These are phyloP conservation scores for Anthoceros angustus DNA, from an alignment of 225 moss, liverwort and hornwort genomes.

Conservation along the genomic window DNA sequence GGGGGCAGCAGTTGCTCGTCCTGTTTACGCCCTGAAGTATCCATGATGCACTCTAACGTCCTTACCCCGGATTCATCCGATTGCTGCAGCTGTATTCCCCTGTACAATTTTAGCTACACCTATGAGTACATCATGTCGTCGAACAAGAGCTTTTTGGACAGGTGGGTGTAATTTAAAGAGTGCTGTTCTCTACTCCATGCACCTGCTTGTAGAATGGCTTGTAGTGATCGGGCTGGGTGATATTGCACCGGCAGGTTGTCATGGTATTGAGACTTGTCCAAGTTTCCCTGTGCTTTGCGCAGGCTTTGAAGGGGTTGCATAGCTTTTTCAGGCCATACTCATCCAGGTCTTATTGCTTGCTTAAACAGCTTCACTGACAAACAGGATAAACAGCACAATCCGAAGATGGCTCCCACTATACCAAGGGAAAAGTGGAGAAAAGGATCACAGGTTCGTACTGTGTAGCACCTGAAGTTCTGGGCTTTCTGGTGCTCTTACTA, in stretches of 20 bases:
- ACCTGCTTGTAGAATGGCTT: not conserved
- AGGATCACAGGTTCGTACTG: conserved; percentile 68
- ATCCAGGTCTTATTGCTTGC: not conserved
- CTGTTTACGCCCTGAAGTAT: no score
- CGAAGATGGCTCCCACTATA: conserved; percentile 55
- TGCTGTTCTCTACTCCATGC: no score
- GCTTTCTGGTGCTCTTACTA: not conserved
- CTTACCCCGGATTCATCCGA: not conserved
- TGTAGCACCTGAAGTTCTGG: not conserved
- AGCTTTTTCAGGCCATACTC: no score
- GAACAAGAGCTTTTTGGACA: conserved; percentile 91
- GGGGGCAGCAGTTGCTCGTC: no score
- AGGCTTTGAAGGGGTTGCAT: not conserved
- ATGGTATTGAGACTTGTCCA: not conserved
- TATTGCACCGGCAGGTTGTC: not conserved
- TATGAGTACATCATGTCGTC: conserved; percentile 83
- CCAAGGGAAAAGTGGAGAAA: conserved; percentile 63
- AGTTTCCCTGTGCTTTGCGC: not conserved
- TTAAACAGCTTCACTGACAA: conserved; percentile 58
- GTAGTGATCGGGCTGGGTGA: not conserved
- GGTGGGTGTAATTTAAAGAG: conserved; percentile 15
- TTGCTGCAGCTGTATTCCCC: conserved; percentile 79
- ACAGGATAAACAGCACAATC: conserved; percentile 50
- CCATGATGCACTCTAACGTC: no score
- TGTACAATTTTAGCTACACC: conserved; percentile 60